Evolutionary conservation across 169 alveolate species (phyloP).

Genomic region (Plasmodium knowlesi): DNA sequence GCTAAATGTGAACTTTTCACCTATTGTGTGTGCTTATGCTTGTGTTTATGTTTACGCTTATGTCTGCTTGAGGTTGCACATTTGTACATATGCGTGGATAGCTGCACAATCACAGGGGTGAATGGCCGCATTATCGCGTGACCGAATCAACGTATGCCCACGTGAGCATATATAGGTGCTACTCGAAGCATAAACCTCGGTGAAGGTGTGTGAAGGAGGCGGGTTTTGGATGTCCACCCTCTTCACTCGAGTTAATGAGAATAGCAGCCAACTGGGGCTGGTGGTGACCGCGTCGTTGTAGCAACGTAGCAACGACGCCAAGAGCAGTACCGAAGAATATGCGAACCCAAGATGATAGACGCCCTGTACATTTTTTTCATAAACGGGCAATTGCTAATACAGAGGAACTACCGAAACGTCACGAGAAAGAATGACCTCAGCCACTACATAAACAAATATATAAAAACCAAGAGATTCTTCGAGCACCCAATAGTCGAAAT

Average conservation of each 20-base stretch:
- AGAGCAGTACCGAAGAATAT: neutral
- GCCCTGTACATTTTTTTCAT: constrained; percentile 40
- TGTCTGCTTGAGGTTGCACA: neutral
- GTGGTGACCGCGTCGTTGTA: neutral
- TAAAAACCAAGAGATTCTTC: constrained; percentile 57
- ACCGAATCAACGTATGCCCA: neutral
- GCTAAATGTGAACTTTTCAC: neutral
- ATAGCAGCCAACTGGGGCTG: neutral
- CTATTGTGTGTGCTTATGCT: too few species aligned
- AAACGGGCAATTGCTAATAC: constrained; percentile 58
- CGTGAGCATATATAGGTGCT: neutral
- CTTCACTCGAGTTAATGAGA: neutral
- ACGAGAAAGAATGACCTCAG: constrained; percentile 23
- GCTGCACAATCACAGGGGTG: neutral
- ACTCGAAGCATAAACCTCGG: neutral
- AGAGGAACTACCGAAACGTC: constrained; percentile 36
- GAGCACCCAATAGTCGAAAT: constrained; percentile 63
- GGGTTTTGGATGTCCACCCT: neutral
- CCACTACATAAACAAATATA: constrained; percentile 39
- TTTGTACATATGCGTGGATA: neutral
- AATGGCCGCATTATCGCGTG: neutral
- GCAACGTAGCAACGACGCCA: neutral
- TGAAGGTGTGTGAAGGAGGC: neutral
- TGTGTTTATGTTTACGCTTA: neutral
- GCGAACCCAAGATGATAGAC: constrained; percentile 43